Percentiles rank a stretch among this genome's conserved stretches.
Conservation (phyloP, 2,329 filamentous ascomycete genomes). For the Fusarium albidum region DNA sequence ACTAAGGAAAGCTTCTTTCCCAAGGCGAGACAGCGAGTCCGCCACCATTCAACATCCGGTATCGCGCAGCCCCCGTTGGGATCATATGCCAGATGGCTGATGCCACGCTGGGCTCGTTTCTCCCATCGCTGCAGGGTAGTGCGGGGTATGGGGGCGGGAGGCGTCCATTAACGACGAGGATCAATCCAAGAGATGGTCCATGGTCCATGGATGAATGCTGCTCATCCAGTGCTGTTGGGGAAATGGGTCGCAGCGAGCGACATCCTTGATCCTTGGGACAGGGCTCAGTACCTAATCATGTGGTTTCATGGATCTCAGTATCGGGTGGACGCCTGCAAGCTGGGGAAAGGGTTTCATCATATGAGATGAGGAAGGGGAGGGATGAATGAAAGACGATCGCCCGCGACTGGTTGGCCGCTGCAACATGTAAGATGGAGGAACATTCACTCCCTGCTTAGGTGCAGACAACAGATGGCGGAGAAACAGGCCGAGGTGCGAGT, state of each 20-base stretch:
- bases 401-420: neutral
- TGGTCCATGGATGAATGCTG: neutral
- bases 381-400: neutral
- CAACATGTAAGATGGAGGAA: conserved; percentile 2
- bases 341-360: neutral
- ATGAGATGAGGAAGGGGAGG: neutral
- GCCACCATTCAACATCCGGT: conserved; percentile 16
- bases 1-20: conserved; percentile 23
- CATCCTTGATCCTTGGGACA: conserved; percentile 8
- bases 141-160: conserved; percentile 23
- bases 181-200: conserved; percentile 16
- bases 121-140: conserved; percentile 14
- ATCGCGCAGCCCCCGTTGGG: conserved; percentile 10
- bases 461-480: too few species aligned
- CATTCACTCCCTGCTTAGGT: neutral
- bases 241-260: conserved; percentile 11
- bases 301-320: neutral
- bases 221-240: neutral
- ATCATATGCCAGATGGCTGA: conserved; percentile 28
- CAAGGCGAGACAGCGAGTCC: conserved; percentile 19
- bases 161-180: conserved; percentile 1
- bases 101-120: conserved; percentile 16
- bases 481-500: neutral
- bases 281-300: neutral
- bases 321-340: conserved; percentile 2